Base-by-base conservation (phyloP, 2,329 filamentous ascomycete genomes). In the Aspergillus neotritici region DNA sequence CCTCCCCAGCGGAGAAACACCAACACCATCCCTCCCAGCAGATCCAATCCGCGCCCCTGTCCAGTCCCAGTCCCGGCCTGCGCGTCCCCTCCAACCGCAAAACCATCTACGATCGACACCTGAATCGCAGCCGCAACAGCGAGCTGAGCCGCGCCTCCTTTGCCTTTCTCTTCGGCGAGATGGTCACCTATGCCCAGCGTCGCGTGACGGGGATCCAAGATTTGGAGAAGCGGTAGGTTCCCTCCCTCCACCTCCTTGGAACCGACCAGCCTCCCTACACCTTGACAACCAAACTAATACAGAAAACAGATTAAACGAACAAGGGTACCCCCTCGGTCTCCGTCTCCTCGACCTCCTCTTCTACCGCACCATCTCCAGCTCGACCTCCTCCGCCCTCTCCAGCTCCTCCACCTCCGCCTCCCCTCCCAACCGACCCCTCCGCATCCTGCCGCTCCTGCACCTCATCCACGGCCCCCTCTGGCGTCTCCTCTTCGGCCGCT, bases 261-360 rank as follows among this genome's bases (percentile, higher is more conserved):
- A 25, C 21, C 2, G 5, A 6, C 21, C 9, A 25, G 5, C 7
- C 21, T 25, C 7, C 21, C 17, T 5, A 21, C 17, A 21, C 4
- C 17, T 21, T 21, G 17, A 21, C 17, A 21, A 25, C 21, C 2
- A 9, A 25, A 8, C 21, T 25, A 25, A 17, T n/a, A n/a, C 3
- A 25, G 4, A 25, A 9, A 25, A 25, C 59, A 94, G 89, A 53
- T 77, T 96, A 58, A 95, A 95, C 68, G 74, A 81, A 53, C 88
- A 94, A 74, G 93, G 91, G 67, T 93, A 97, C 70, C 86, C 89
- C 8, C 85, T 98, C 60, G 93, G 93, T 61, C 79, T 95, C 56
- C 93, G 91, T 55, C 83, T 97, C 50, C 87, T 98, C 62, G 91
- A 97, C 70, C 86, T 98, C 41, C 83, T 97, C 52, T 83, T 97